A percentile compares a stretch with the other conserved stretches of the same genome.
These are phyloP conservation scores for Dichotomocladium elegans DNA, from an alignment of 371 early-diverging fungal genomes.

Conservation along the genomic window DNA sequence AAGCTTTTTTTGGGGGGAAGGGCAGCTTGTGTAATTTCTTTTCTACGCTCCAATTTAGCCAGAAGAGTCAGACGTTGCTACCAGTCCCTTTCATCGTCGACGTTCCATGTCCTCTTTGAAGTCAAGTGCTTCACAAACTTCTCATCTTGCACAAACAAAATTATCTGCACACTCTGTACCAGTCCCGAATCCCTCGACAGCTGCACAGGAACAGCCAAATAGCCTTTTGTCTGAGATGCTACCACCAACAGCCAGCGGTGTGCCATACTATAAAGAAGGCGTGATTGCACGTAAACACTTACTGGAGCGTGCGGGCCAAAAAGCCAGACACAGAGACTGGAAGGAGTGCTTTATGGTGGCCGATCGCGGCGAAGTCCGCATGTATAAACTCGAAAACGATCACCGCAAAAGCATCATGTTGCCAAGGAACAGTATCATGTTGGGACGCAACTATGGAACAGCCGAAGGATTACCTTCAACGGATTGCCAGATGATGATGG, in stretches of 20 bases:
- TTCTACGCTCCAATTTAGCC: no score
- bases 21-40: constrained; percentile 8
- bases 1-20: constrained; percentile 9
- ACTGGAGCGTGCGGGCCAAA: constrained; percentile 67
- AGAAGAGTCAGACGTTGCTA: background rate
- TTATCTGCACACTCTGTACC: no score
- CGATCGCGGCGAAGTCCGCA: constrained; percentile 74
- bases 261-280: constrained; percentile 65
- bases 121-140: constrained; percentile 16
- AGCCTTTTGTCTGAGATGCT: background rate
- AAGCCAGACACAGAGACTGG: constrained; percentile 84
- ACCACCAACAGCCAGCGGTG: constrained; percentile 11
- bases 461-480: no score
- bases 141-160: constrained; percentile 9
- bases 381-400: constrained; percentile 67
- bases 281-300: constrained; percentile 83
- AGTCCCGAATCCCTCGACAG: constrained; percentile 11
- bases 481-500: constrained; percentile 10
- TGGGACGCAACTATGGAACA: no score
- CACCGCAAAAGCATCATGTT: constrained; percentile 19
- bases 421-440: constrained; percentile 14
- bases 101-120: constrained; percentile 9
- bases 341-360: constrained; percentile 75
- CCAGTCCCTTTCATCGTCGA: constrained; percentile 9
- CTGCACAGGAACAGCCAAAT: background rate